Percentiles rank a stretch among this genome's conserved stretches.
phyloP scores from a whole-genome alignment of 805 yeast genomes.

The Millerozyma miso region DNA sequence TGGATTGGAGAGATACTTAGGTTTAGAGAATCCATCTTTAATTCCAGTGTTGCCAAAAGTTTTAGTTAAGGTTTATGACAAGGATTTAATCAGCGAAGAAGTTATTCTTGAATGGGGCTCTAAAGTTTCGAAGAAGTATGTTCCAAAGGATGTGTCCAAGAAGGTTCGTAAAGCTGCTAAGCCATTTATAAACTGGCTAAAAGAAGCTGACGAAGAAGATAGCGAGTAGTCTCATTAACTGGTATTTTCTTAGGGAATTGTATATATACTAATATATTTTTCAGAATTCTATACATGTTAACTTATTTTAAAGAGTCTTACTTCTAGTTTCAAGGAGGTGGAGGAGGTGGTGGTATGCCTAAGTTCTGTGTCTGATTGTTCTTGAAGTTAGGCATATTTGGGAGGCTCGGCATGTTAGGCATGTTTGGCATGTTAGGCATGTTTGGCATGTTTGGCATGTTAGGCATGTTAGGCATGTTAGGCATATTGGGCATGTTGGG shows the following conservation, averaged over 20 bases:
- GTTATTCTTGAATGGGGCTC: conserved; percentile 81
- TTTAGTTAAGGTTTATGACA: conserved; percentile 73
- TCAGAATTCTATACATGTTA: neutral
- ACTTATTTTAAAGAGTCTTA: neutral
- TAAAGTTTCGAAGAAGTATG: conserved; percentile 87
- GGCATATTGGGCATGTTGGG: conserved; percentile 21
- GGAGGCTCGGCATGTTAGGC: conserved; percentile 21
- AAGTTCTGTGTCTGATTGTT: conserved; percentile 5
- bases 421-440: conserved; percentile 20
- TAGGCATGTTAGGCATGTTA: conserved; percentile 21
- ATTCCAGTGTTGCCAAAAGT: conserved; percentile 76
- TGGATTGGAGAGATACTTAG: conserved; percentile 91
- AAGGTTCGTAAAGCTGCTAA: conserved; percentile 95
- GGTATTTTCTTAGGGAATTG: neutral
- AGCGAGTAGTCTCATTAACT: conserved; percentile 42
- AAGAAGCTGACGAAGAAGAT: conserved; percentile 84
- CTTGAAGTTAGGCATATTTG: conserved; percentile 11
- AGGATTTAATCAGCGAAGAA: conserved; percentile 82
- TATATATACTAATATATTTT: neutral
- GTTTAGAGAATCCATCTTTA: conserved; percentile 67
- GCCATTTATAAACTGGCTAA: conserved; percentile 92
- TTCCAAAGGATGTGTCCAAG: conserved; percentile 85
- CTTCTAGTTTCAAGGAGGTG: conserved; percentile 12
- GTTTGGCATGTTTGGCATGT: conserved; percentile 17
- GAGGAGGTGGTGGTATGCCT: conserved; percentile 12